Percentiles rank a stretch among this genome's conserved stretches.
These are phyloP conservation scores for Boletus subcaerulescens DNA, from an alignment of 768 basidiomycete species.

Conservation along the genomic window DNA sequence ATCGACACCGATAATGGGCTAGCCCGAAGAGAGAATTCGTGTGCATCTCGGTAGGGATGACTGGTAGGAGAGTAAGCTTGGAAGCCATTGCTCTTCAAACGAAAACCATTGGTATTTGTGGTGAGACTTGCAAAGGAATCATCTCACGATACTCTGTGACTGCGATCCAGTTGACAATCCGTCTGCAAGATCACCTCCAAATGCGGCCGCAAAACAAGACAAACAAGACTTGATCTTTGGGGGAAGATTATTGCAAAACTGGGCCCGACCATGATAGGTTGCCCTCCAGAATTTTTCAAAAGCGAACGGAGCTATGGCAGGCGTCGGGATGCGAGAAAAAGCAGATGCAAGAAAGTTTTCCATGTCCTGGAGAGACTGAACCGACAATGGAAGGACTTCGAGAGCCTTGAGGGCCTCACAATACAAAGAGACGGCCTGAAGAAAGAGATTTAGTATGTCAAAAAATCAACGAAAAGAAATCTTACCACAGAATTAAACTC, in stretches of 20 bases:
- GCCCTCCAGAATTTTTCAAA: constrained; percentile 60
- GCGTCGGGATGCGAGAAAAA: constrained; percentile 46
- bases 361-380: constrained; percentile 38
- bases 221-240: constrained; percentile 43
- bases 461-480: constrained; percentile 3
- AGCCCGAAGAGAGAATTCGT: constrained; percentile 21
- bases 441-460: not conserved
- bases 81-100: constrained; percentile 15
- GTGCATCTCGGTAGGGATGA: constrained; percentile 8
- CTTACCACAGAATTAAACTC: constrained; percentile 51
- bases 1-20: not conserved
- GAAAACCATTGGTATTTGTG: constrained; percentile 10
- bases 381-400: constrained; percentile 37
- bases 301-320: constrained; percentile 48
- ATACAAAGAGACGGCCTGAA: constrained; percentile 41
- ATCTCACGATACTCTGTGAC: constrained; percentile 31
- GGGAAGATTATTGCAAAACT: constrained; percentile 40
- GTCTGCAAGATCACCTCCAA: constrained; percentile 46
- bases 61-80: not conserved
- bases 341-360: constrained; percentile 49
- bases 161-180: constrained; percentile 42
- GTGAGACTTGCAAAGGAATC: constrained; percentile 8
- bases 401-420: constrained; percentile 41
- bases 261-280: constrained; percentile 45
- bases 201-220: constrained; percentile 44